Base-by-base conservation (phyloP, 1,284 basidiomycete genomes). In the Ceratobasidium sp. region DNA sequence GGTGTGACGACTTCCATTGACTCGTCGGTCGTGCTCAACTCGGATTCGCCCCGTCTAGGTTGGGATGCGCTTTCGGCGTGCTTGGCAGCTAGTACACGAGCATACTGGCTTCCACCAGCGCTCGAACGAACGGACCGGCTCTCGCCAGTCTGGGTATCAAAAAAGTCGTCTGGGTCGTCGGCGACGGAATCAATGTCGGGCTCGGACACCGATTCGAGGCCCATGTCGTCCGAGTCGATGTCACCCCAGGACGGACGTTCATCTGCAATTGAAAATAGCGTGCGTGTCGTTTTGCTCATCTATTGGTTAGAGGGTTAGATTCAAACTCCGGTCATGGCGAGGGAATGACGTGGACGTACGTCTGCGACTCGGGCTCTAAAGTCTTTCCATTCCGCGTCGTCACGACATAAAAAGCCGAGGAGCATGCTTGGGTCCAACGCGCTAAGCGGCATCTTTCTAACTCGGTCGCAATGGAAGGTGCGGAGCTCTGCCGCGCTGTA, bases 351-450 rank as follows among this genome's bases (percentile, higher is more conserved):
- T 6, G 5, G 13, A 80, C 90, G 77, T 69, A 95, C 94, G 84
- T 92, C 90, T 11, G 85, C 86, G 74, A 94, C 90, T 77, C 95
- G 87, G 67, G 84, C 86, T 79, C 91, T 88, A 77, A 99, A 90
- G 84, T 98, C 95, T 17, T 87, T 84, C 91, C 96, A 97, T 73
- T 97, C 95, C 26, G 84, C 86, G 83, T 96, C 92, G 81, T 94
- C 90, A 79, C 89, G 89, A 82, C 93, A 92, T 79, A 99, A 82
- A 83, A 99, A 98, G 20, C 97, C 97, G 73, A 99, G 87, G 10
- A 99, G 86, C 97, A 99, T 99, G 81, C 95, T 97, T 13, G 98
- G 97, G 82, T 99, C 97, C 69, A 99, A 85, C n/a, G 92, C 91
- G 49, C 90, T 90, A 61, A 99, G 85, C 0, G 93, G 92, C 94